Conservation (phyloP, 1,284 basidiomycete genomes). For the Ganoderma lucidum region DNA sequence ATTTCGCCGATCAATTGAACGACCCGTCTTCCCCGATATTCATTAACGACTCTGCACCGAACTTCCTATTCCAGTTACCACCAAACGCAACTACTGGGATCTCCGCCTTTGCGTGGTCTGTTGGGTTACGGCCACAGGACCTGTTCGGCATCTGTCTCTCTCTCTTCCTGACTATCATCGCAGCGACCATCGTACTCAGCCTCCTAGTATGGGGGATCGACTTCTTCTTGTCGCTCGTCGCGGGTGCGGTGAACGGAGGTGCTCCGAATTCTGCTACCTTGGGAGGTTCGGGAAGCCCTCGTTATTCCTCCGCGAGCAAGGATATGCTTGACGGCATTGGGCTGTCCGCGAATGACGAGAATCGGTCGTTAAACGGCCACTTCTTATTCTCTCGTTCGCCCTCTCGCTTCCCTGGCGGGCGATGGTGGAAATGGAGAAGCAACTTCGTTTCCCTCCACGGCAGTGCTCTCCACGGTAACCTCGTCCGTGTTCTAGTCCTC, state of each 20-base stretch:
- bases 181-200: slow-evolving; percentile 74
- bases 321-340: slow-evolving; percentile 55
- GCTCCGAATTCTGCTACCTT: slow-evolving; percentile 39
- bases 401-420: slow-evolving; percentile 38
- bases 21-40: slow-evolving; percentile 81
- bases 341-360: slow-evolving; percentile 54
- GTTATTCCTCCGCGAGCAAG: slow-evolving; percentile 57
- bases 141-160: slow-evolving; percentile 87
- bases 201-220: slow-evolving; percentile 79
- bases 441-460: slow-evolving; percentile 80
- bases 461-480: slow-evolving; percentile 85
- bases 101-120: slow-evolving; percentile 78
- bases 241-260: slow-evolving; percentile 41
- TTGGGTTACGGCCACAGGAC: slow-evolving; percentile 85
- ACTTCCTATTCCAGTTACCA: slow-evolving; percentile 78
- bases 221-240: slow-evolving; percentile 53
- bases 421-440: slow-evolving; percentile 67
- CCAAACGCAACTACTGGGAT: slow-evolving; percentile 70
- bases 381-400: slow-evolving; percentile 44
- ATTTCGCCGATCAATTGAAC: slow-evolving; percentile 75
- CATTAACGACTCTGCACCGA: slow-evolving; percentile 73
- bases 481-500: slow-evolving; percentile 87
- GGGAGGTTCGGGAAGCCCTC: slow-evolving; percentile 60
- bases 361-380: slow-evolving; percentile 59
- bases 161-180: slow-evolving; percentile 85